Evolutionary conservation across 176 grass and related monocot genomes (phyloP).

Genomic region (Poa pratensis): DNA sequence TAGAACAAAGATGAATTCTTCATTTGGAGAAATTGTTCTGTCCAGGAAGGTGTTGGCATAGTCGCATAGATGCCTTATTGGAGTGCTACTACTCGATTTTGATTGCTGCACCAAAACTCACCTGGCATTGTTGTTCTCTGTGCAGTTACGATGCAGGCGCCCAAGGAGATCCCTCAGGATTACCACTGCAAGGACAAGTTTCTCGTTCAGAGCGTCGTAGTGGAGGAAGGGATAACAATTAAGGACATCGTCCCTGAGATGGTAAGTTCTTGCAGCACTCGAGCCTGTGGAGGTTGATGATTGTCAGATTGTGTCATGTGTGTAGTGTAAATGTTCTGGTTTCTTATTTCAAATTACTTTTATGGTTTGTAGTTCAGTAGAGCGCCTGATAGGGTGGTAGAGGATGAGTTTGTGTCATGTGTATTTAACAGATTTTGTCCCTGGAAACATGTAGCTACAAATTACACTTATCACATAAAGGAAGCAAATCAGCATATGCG

Average conservation of each 20-base stretch:
- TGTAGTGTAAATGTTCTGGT: conserved; percentile 14
- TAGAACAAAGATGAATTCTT: too few species aligned
- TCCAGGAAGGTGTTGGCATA: too few species aligned
- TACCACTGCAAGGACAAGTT: conserved; percentile 96
- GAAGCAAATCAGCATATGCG: too few species aligned
- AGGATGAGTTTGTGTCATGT: conserved; percentile 7
- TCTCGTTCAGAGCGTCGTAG: conserved; percentile 71
- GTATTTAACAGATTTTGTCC: too few species aligned
- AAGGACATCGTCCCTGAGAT: conserved; percentile 74
- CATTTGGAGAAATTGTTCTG: too few species aligned
- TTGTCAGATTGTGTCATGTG: conserved; percentile 11
- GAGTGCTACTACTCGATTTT: not conserved
- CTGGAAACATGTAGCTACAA: too few species aligned
- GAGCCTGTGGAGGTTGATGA: not conserved
- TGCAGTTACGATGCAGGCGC: conserved; percentile 80
- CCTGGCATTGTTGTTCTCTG: not conserved
- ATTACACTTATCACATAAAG: too few species aligned
- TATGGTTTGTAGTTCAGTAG: conserved; percentile 67
- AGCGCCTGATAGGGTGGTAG: conserved; percentile 63
- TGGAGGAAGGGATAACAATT: conserved; percentile 35
- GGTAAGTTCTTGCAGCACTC: conserved; percentile 49
- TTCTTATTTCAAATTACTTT: not conserved
- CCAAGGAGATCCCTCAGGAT: conserved; percentile 78
- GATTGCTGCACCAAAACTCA: not conserved
- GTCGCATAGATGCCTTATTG: not conserved